These are phyloP conservation scores for Fusarium austroafricanum DNA, from an alignment of 2,329 filamentous ascomycete species.

Conservation along the genomic window DNA sequence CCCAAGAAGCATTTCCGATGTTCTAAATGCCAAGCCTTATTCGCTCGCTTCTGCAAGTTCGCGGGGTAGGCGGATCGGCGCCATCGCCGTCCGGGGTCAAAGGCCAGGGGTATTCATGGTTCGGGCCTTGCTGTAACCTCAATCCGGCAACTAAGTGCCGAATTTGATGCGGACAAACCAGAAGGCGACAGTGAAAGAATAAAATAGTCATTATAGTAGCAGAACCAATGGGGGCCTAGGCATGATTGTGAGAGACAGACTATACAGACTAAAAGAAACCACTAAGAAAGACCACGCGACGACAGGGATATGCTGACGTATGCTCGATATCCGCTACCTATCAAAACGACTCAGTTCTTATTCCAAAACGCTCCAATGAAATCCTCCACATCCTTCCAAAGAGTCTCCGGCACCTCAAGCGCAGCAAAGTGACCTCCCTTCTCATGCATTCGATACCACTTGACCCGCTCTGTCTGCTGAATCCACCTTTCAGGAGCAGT, in stretches of 20 bases:
- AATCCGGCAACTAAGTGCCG: constrained; percentile 17
- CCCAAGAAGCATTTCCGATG: background rate
- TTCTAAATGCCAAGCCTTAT: background rate
- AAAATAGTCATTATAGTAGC: background rate
- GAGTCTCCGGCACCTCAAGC: constrained; percentile 22
- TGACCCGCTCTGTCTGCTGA: constrained; percentile 8
- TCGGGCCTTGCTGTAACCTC: constrained; percentile 8
- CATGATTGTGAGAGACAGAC: background rate
- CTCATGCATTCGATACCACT: constrained; percentile 24
- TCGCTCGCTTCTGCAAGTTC: constrained; percentile 16
- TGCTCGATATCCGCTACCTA: too few relatives aligned
- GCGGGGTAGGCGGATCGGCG: constrained; percentile 15
- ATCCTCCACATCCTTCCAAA: constrained; percentile 31
- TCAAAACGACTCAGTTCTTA: background rate
- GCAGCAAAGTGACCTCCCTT: constrained; percentile 35
- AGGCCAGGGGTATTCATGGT: constrained; percentile 2
- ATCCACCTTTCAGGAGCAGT: constrained; percentile 22
- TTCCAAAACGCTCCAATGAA: constrained; percentile 23
- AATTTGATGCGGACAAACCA: constrained; percentile 25
- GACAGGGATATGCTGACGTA: too few relatives aligned
- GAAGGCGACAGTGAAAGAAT: background rate
- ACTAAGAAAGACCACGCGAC: background rate
- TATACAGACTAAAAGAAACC: background rate
- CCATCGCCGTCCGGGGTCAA: constrained; percentile 3
- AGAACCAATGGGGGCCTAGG: constrained; percentile 1